Percentiles rank a stretch among this genome's conserved stretches.
Evolutionary conservation across 1,284 basidiomycete species (phyloP).

Genomic region (Cystobasidiaceae sp.): DNA sequence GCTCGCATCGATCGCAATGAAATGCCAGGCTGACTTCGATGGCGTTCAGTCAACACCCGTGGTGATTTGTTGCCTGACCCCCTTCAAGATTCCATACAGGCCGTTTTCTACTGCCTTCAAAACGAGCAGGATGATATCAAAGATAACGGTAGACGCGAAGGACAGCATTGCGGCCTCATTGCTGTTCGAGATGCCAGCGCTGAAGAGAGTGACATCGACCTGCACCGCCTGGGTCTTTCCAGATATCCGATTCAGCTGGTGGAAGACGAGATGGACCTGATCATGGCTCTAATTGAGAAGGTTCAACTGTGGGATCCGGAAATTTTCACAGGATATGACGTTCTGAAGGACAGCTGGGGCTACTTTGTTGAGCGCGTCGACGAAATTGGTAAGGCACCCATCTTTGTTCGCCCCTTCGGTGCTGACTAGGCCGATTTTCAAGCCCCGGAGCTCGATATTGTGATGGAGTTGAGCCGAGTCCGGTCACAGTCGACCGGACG

Average conservation of each 20-base stretch:
- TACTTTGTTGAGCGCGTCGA: slow-evolving; percentile 69
- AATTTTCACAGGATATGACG: slow-evolving; percentile 85
- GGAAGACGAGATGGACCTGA: slow-evolving; percentile 69
- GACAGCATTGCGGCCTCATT: slow-evolving; percentile 59
- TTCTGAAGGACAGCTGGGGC: slow-evolving; percentile 84
- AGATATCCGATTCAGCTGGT: slow-evolving; percentile 57
- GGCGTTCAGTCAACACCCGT: slow-evolving; percentile 57
- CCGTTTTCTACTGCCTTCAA: slow-evolving; percentile 65
- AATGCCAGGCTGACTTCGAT: not conserved
- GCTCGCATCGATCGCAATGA: not conserved
- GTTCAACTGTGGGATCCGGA: slow-evolving; percentile 81
- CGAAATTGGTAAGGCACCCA: slow-evolving; percentile 34
- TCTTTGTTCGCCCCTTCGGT: not conserved
- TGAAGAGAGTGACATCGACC: not conserved
- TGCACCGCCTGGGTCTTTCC: slow-evolving; percentile 46
- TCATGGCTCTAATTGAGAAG: slow-evolving; percentile 72
- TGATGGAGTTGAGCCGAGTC: slow-evolving; percentile 47
- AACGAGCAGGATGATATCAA: slow-evolving; percentile 53
- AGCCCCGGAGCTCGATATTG: slow-evolving; percentile 45
- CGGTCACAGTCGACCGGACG: slow-evolving; percentile 35
- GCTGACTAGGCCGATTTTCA: not conserved
- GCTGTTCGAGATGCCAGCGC: slow-evolving; percentile 48
- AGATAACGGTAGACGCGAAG: slow-evolving; percentile 47
- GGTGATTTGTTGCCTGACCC: slow-evolving; percentile 65
- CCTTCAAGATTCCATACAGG: slow-evolving; percentile 63